Evolutionary conservation across 352 stramenopile species (phyloP), one percentile per base, ranked within the genome.

Genomic region (Globisporangium acanthophoron): DNA sequence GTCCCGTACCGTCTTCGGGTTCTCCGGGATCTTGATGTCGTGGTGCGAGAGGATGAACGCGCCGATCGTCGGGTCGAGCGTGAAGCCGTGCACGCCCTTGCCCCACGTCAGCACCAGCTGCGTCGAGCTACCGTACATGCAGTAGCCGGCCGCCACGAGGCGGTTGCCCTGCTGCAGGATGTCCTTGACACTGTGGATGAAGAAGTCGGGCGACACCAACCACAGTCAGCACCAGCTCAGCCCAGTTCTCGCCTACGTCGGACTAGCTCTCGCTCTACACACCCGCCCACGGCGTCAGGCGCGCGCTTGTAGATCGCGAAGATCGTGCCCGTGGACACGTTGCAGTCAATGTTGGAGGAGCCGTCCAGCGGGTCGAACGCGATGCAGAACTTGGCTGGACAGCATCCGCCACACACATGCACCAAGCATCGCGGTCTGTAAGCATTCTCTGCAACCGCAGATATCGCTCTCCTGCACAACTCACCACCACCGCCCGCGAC

Each of bases 341-440:
- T 99, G 74, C 96, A 99, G 76, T 99, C 97, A 90, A 99, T 99
- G 79, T 99, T 99, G 51, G 89, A 98, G 21, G 94, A 99, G 47
- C 97, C 97, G 71, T 99, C 97, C 0, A 99, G 80, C 49, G 97
- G 97, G 70, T 99, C 97, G 64, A 99, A 99, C 8, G 94, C 96
- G 61, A 99, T 98, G 77, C 94, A 98, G 86, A 97, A 99, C 77
- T 97, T 93, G 69, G 85, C 89, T 94, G 59, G 44, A 40, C 20
- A 40, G 47, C 47, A 33, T 40, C 43, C 2, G 49, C 24, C 24
- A 27, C 53, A 31, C 18, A 56, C 20, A 52, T 8, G 6, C 16
- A 40, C 13, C n/a, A 3, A 13, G 29, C 43, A 15, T 15, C 18
- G 20, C 18, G 43, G 11, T 29, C 43, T 29, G 16, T 51, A 18